phyloP scores from a whole-genome alignment of 331 rosid species.

The Quercus phellos region DNA sequence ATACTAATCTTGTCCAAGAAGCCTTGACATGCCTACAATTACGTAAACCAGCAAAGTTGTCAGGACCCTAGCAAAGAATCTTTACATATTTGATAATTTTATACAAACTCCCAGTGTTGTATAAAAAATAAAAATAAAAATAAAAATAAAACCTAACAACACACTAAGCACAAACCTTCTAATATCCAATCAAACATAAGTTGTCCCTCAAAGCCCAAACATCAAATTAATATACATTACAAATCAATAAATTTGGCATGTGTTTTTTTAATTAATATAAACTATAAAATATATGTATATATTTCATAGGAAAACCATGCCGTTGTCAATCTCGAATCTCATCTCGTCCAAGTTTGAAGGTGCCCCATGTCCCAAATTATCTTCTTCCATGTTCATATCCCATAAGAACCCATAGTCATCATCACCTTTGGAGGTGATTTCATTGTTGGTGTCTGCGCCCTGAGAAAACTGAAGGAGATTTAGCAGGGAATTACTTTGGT shows the following conservation, averaged over 20 bases:
- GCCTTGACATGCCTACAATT: neutral
- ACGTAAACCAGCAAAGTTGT: neutral
- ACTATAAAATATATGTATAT: neutral
- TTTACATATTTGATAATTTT: neutral
- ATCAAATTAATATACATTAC: neutral
- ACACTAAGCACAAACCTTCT: conserved; percentile 15
- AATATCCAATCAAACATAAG: neutral
- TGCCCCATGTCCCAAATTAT: conserved; percentile 40
- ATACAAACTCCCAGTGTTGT: conserved; percentile 12
- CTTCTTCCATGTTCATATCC: conserved; percentile 62
- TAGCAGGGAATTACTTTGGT: conserved; percentile 31
- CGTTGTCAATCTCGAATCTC: conserved; percentile 56
- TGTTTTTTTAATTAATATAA: neutral
- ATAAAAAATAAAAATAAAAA: neutral
- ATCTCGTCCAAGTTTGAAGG: conserved; percentile 45
- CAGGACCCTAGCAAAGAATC: neutral
- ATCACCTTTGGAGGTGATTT: conserved; percentile 37
- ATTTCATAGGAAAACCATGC: conserved; percentile 46
- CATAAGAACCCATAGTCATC: conserved; percentile 60
- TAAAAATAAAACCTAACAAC: neutral
- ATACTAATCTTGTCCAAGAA: neutral
- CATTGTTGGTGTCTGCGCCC: conserved; percentile 33
- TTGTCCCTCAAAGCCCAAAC: conserved; percentile 9
- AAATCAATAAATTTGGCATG: neutral
- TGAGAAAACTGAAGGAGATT: conserved; percentile 43